These are phyloP conservation scores for Articulospora tetracladia DNA, from an alignment of 495 filamentous ascomycete species.

Conservation along the genomic window DNA sequence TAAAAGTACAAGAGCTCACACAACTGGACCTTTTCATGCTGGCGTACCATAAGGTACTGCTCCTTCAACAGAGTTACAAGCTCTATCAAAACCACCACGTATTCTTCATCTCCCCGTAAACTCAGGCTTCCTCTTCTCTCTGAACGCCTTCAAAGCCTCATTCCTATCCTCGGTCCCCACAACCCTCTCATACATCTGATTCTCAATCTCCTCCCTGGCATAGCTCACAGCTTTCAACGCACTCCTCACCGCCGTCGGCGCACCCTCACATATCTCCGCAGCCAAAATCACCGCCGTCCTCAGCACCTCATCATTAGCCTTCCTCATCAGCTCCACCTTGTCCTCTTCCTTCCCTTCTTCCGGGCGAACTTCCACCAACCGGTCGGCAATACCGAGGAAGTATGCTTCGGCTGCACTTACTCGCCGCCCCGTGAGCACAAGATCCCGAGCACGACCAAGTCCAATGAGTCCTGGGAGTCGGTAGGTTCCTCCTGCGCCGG, in stretches of 20 bases:
- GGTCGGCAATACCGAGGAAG: conserved; percentile 77
- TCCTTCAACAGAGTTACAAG: no score
- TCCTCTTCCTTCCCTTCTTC: conserved; percentile 41
- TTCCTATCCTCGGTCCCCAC: conserved; percentile 77
- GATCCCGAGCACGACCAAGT: conserved; percentile 66
- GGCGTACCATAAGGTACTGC: no score
- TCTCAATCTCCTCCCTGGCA: conserved; percentile 65
- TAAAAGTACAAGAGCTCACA: no score
- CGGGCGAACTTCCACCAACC: conserved; percentile 68
- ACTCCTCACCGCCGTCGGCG: conserved; percentile 71
- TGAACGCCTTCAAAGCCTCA: conserved; percentile 84
- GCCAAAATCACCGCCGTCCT: conserved; percentile 75
- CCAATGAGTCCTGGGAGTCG: conserved; percentile 78
- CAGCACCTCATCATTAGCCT: conserved; percentile 61
- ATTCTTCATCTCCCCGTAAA: conserved; percentile 69
- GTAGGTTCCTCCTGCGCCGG: conserved; percentile 90
- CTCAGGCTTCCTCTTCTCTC: conserved; percentile 83
- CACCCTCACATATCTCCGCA: conserved; percentile 79
- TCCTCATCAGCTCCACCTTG: conserved; percentile 31
- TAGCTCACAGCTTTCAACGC: conserved; percentile 68
- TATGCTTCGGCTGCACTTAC: conserved; percentile 78
- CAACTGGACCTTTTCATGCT: no score
- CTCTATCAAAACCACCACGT: no score
- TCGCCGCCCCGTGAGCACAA: conserved; percentile 80
- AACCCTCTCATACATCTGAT: conserved; percentile 73